phyloP scores from a whole-genome alignment of 2,329 filamentous ascomycete genomes.

The Colletotrichum nymphaeae region DNA sequence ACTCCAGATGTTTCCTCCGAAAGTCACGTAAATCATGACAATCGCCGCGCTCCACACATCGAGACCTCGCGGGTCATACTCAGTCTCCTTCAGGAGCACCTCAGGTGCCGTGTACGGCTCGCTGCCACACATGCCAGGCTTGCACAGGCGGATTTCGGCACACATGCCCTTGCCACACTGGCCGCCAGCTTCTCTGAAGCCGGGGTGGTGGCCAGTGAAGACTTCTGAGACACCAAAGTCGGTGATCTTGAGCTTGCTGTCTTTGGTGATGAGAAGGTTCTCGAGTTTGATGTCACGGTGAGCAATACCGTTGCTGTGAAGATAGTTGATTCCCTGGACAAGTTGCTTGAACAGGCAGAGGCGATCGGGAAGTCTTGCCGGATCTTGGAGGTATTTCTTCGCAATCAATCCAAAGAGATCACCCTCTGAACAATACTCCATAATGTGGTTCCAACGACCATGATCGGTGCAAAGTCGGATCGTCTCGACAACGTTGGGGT shows the following conservation, averaged over 20 bases:
- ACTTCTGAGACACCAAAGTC: constrained; percentile 93
- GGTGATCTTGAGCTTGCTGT: constrained; percentile 88
- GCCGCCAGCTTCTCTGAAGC: constrained; percentile 77
- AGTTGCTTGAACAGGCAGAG: constrained; percentile 92
- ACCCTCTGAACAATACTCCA: constrained; percentile 89
- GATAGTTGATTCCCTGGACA: constrained; percentile 82
- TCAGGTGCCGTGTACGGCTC: constrained; percentile 90
- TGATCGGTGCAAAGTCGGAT: constrained; percentile 80
- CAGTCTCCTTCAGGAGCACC: constrained; percentile 75
- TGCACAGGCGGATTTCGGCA: constrained; percentile 72
- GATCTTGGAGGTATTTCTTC: constrained; percentile 73
- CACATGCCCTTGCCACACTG: constrained; percentile 80
- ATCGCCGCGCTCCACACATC: constrained; percentile 91
- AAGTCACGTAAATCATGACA: constrained; percentile 82
- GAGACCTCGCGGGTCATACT: constrained; percentile 79
- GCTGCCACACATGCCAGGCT: constrained; percentile 86
- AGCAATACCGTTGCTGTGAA: constrained; percentile 86
- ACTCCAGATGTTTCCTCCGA: constrained; percentile 79
- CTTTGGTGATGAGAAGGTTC: constrained; percentile 82
- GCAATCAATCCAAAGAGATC: constrained; percentile 83
- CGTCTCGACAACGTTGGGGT: constrained; percentile 89
- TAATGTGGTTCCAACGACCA: constrained; percentile 88
- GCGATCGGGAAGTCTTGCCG: constrained; percentile 75
- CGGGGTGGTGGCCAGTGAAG: constrained; percentile 85
- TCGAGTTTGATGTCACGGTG: constrained; percentile 93